Evolutionary conservation across 179 eudicot genomes (phyloP).

Genomic region (Silene coronaria): DNA sequence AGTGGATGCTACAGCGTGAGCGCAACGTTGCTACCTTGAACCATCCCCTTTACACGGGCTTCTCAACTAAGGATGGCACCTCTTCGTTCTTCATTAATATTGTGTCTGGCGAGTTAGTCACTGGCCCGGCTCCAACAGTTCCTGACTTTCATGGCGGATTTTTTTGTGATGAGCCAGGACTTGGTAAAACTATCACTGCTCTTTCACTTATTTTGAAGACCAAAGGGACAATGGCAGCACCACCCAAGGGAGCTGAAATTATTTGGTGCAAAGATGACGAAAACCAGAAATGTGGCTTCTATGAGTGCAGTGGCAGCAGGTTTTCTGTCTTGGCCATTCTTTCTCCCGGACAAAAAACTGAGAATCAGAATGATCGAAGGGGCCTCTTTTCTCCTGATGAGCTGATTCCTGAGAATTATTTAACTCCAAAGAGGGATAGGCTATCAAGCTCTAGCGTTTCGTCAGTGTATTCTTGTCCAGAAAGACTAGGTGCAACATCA

Average conservation of each 20-base stretch:
- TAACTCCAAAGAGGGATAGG: conserved; percentile 25
- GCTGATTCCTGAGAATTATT: conserved; percentile 31
- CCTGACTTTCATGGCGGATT: conserved; percentile 86
- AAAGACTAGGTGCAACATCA: conserved; percentile 25
- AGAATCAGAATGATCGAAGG: conserved; percentile 48
- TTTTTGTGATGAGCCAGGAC: conserved; percentile 98
- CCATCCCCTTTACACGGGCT: conserved; percentile 66
- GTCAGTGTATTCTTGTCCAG: conserved; percentile 28
- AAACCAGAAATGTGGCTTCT: conserved; percentile 80
- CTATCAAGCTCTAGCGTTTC: conserved; percentile 23
- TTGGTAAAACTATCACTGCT: conserved; percentile 93
- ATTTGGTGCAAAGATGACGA: conserved; percentile 62
- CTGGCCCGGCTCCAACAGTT: conserved; percentile 49
- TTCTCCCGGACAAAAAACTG: conserved; percentile 34
- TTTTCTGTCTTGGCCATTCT: conserved; percentile 25
- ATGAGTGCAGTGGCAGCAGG: conserved; percentile 53
- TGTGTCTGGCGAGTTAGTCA: conserved; percentile 66
- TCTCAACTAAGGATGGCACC: conserved; percentile 65
- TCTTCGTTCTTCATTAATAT: conserved; percentile 53
- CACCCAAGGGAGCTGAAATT: conserved; percentile 59
- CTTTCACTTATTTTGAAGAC: conserved; percentile 91
- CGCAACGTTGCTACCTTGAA: conserved; percentile 39
- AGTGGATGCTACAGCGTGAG: conserved; percentile 98
- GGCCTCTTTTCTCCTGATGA: conserved; percentile 48
- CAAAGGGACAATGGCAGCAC: conserved; percentile 75